A percentile compares a stretch with the other conserved stretches of the same genome.
Evolutionary conservation across 805 yeast species (phyloP).

Genomic region (Saturnispora quitensis): DNA sequence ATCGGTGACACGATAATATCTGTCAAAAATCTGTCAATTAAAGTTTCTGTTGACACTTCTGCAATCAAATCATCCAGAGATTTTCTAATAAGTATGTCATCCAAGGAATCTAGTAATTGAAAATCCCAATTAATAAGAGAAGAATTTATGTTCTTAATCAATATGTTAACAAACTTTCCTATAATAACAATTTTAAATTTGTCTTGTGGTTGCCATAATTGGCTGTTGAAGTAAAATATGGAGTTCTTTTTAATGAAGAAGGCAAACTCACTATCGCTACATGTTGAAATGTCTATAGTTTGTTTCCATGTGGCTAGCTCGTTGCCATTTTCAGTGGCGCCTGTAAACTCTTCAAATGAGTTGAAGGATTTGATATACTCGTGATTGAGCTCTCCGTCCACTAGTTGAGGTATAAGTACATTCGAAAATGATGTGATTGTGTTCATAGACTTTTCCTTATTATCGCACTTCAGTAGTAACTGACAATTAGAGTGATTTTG

Average conservation of each 20-base stretch:
- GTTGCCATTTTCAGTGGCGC: background rate
- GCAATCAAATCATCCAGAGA: background rate
- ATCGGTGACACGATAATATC: background rate
- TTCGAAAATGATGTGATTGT: conserved; percentile 2
- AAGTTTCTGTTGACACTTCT: background rate
- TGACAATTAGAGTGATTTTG: conserved; percentile 84
- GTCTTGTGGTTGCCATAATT: background rate
- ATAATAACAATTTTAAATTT: background rate
- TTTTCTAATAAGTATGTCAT: background rate
- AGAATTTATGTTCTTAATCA: background rate
- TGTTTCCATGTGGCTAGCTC: background rate
- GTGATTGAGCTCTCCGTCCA: background rate
- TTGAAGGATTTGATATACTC: background rate
- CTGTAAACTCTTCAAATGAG: background rate
- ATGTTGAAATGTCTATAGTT: background rate
- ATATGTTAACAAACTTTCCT: background rate
- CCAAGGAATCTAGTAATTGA: background rate
- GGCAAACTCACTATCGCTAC: background rate
- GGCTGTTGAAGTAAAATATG: background rate
- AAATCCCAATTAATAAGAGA: background rate
- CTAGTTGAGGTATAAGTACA: conserved; percentile 5
- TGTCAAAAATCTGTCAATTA: background rate
- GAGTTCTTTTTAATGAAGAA: background rate
- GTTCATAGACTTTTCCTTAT: conserved; percentile 5
- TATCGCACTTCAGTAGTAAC: conserved; percentile 33